These are phyloP conservation scores for Starmera quercuum DNA, from an alignment of 805 yeast genomes.

Conservation along the genomic window DNA sequence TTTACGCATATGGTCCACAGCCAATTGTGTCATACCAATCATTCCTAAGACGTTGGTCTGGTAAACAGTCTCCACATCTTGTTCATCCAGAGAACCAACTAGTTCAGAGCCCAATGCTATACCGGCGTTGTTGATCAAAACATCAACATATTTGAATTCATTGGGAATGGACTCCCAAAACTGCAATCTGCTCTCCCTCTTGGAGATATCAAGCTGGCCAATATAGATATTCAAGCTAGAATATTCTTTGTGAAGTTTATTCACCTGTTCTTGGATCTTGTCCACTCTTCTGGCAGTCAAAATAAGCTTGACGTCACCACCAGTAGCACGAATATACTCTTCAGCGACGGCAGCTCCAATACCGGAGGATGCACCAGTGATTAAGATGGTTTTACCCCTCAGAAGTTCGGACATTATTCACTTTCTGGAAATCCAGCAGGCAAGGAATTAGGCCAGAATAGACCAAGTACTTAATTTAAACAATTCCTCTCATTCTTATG, in stretches of 20 bases:
- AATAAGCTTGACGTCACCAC: constrained; percentile 63
- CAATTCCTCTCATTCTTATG: too few relatives aligned
- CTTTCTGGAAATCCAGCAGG: too few relatives aligned
- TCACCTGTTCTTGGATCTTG: constrained; percentile 42
- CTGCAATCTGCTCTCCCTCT: constrained; percentile 39
- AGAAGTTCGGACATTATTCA: constrained; percentile 50
- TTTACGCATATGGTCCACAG: constrained; percentile 62
- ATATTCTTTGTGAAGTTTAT: constrained; percentile 37
- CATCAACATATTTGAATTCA: constrained; percentile 57
- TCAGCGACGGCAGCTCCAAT: constrained; percentile 92
- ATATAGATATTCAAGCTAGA: constrained; percentile 39
- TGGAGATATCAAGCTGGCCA: constrained; percentile 49
- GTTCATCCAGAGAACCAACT: constrained; percentile 59
- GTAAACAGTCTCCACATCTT: constrained; percentile 69
- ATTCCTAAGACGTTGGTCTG: constrained; percentile 84
- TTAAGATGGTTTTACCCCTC: constrained; percentile 68
- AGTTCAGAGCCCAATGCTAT: constrained; percentile 73
- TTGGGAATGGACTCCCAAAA: constrained; percentile 48
- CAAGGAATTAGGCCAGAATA: too few relatives aligned
- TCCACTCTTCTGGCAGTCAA: constrained; percentile 75
- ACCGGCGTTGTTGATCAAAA: constrained; percentile 69
- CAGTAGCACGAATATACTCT: constrained; percentile 71
- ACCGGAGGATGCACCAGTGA: constrained; percentile 97
- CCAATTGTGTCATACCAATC: constrained; percentile 74
- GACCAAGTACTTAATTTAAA: too few relatives aligned